Percentiles rank a stretch among this genome's conserved stretches.
These are phyloP conservation scores for Globisporangium radiosum DNA, from an alignment of 352 stramenopile species.

Conservation along the genomic window DNA sequence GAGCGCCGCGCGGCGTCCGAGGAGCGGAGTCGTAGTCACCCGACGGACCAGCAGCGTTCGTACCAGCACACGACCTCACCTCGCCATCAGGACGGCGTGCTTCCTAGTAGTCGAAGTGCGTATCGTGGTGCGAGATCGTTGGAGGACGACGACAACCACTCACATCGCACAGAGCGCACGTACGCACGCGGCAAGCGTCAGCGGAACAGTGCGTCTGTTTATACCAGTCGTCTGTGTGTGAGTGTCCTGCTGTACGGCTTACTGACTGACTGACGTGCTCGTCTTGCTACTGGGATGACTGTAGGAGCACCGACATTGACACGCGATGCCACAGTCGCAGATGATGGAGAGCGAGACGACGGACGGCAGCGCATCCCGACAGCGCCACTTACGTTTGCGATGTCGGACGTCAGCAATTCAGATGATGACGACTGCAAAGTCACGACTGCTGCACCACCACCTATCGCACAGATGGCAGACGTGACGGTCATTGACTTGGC, in stretches of 20 bases:
- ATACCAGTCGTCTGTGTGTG: not conserved
- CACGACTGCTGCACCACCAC: not conserved
- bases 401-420: conserved; percentile 17
- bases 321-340: no score
- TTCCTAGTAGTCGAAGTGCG: no score
- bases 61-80: no score
- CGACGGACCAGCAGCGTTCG: no score
- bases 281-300: not conserved
- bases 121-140: not conserved
- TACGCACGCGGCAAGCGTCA: conserved; percentile 4
- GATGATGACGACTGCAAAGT: conserved; percentile 9
- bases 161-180: not conserved
- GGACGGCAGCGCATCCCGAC: conserved; percentile 1
- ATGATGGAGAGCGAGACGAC: not conserved
- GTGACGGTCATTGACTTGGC: conserved; percentile 38
- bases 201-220: not conserved
- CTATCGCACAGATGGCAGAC: conserved; percentile 2
- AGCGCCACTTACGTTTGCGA: conserved; percentile 4
- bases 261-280: not conserved
- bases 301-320: no score
- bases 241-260: not conserved
- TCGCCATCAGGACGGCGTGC: no score
- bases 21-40: no score
- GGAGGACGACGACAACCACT: not conserved
- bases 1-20: no score